Evolutionary conservation across 2,329 filamentous ascomycete genomes (phyloP).

Genomic region (Huntiella bhutanensis): DNA sequence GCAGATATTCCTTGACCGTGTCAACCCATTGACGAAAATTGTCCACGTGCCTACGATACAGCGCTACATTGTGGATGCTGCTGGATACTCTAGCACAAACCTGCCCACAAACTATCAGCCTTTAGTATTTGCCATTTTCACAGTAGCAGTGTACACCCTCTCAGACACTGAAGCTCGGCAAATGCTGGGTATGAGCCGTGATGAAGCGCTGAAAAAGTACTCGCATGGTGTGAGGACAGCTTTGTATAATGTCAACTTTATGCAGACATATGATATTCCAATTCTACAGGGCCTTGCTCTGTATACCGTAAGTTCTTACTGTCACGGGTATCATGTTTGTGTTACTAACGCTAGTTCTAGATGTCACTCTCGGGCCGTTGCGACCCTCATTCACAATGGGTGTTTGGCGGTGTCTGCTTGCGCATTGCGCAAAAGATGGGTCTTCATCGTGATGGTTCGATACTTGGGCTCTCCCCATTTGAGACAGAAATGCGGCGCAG

Average conservation of each 20-base stretch:
- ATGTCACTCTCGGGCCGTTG: conserved; percentile 37
- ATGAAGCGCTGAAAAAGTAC: conserved; percentile 31
- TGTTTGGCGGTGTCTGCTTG: conserved; percentile 39
- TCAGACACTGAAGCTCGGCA: conserved; percentile 33
- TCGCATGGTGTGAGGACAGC: conserved; percentile 31
- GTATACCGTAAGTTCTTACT: conserved; percentile 27
- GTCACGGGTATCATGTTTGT: not conserved
- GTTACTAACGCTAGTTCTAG: conserved; percentile 18
- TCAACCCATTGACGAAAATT: conserved; percentile 54
- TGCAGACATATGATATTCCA: conserved; percentile 37
- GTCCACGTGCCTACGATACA: conserved; percentile 56
- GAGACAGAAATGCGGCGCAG: conserved; percentile 49
- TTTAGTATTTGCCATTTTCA: conserved; percentile 46
- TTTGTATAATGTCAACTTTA: conserved; percentile 34
- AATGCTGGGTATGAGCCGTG: conserved; percentile 30
- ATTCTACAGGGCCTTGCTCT: conserved; percentile 40
- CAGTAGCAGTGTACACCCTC: conserved; percentile 38
- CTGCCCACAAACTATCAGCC: conserved; percentile 41
- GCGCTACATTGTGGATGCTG: conserved; percentile 43
- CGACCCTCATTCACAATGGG: conserved; percentile 40
- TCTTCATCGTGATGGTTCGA: conserved; percentile 41
- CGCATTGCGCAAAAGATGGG: conserved; percentile 51
- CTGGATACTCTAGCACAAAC: conserved; percentile 27
- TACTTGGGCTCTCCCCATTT: conserved; percentile 37
- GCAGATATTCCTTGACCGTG: conserved; percentile 55